phyloP scores from a whole-genome alignment of 106 monocot species.

The Allium sativum region DNA sequence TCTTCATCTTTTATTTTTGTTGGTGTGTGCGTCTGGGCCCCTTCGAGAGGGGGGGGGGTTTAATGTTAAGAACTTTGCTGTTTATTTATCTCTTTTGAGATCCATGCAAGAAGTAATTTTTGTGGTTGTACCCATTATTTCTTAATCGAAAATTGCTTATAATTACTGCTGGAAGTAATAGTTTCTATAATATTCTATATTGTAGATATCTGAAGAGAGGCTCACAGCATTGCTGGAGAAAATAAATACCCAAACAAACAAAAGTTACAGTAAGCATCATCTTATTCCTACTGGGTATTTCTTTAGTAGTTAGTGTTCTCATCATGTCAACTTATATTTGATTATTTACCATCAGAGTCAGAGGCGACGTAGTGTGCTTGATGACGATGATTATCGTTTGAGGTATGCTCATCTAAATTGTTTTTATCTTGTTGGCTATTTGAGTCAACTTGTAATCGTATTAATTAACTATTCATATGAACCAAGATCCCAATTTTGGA shows the following conservation, averaged over 20 bases:
- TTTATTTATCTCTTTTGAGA: background rate
- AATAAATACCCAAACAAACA: slow-evolving; percentile 66
- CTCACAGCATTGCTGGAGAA: slow-evolving; percentile 68
- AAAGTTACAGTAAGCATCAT: slow-evolving; percentile 60
- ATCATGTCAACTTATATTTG: background rate
- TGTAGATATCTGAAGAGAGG: slow-evolving; percentile 67
- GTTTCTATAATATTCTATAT: background rate
- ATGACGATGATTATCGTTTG: slow-evolving; percentile 73
- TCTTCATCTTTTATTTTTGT: no score
- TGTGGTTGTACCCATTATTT: no score
- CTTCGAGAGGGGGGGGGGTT: no score
- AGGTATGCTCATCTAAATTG: background rate
- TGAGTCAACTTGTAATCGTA: background rate
- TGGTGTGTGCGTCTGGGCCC: no score
- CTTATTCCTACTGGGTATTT: background rate
- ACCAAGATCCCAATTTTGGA: background rate
- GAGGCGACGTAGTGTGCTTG: slow-evolving; percentile 68
- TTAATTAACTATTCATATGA: background rate
- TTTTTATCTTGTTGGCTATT: background rate
- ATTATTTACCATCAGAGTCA: slow-evolving; percentile 34
- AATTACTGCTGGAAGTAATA: no score
- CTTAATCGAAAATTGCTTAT: no score
- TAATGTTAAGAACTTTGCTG: no score
- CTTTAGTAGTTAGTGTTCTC: no score
- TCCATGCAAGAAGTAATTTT: background rate